Evolutionary conservation across 257 asterid genomes (phyloP), one percentile per base, ranked within the genome.

Genomic region (Mentha longifolia): DNA sequence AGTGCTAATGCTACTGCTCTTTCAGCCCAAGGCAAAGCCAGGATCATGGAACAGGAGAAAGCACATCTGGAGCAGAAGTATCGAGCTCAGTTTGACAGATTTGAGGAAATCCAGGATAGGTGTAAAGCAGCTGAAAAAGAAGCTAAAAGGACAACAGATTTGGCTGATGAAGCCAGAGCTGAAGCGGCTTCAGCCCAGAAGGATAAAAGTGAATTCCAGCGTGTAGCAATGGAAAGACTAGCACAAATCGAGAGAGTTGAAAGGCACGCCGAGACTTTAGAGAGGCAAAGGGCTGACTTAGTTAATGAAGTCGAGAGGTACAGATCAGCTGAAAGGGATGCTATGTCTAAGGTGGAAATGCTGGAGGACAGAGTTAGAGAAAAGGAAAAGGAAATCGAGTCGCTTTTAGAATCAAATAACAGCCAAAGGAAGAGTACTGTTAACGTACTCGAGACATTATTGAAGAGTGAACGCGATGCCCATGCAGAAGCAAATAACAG

Each of bases 161-260:
- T 92, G 78, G 99, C 99, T 72, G 99, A 92, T 75, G 80, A 80
- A 79, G 99, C 97, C 55, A 85, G 99, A 80, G 88, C 88, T 0
- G 97, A 89, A 83, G 98, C 99, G 31, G 95, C 82, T 77, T 69
- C 86, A 7, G 96, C 98, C 39, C 95, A 88, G 78, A 88, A 82
- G 79, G 99, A 92, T 10, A 92, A 82, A 77, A 86, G 72, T 54
- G 92, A 88, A 33, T 76, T 85, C 47, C 96, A 95, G 71, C 89
- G 86, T 28, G 45, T 79, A 37, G 88, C 97, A 50, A 95, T 90
- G 95, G 99, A 90, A 76, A 85, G 97, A 72, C 63, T 84, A 78
- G 91, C 98, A 13, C 90, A 85, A 71, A 82, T 95, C 4, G 98
- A 92, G 85, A 83, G 95, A 76, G 82, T 88, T 5, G 89, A 85